Evolutionary conservation across 1,284 basidiomycete genomes (phyloP).

Genomic region (Naganishia liquefaciens): DNA sequence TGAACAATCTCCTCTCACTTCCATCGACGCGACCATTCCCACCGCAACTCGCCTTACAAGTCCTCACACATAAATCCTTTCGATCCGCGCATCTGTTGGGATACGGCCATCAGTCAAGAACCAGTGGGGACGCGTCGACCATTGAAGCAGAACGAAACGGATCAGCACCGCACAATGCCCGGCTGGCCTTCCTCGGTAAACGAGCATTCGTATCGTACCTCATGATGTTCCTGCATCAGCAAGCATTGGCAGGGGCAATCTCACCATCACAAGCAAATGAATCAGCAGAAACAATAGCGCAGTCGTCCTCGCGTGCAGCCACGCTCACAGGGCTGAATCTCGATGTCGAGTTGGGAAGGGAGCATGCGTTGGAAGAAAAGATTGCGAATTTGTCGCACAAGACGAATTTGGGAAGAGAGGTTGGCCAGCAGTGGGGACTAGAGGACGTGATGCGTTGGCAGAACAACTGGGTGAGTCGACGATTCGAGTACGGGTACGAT

Average conservation of each 20-base stretch:
- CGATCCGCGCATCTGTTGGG: slow-evolving; percentile 45
- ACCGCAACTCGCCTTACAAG: slow-evolving; percentile 49
- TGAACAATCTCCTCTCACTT: slow-evolving; percentile 46
- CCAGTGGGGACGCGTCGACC: background rate
- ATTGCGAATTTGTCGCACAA: slow-evolving; percentile 44
- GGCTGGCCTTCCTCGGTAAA: slow-evolving; percentile 50
- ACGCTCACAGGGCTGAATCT: slow-evolving; percentile 39
- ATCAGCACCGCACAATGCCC: slow-evolving; percentile 45
- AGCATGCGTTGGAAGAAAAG: slow-evolving; percentile 39
- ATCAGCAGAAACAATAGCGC: slow-evolving; percentile 18
- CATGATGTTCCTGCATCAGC: slow-evolving; percentile 49
- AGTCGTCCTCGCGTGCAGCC: slow-evolving; percentile 5
- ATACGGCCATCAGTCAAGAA: slow-evolving; percentile 27
- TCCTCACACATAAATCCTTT: slow-evolving; percentile 53
- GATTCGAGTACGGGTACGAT: background rate
- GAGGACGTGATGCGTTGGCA: slow-evolving; percentile 49
- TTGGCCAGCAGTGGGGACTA: slow-evolving; percentile 46
- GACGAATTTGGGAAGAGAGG: slow-evolving; percentile 45
- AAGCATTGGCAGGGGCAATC: slow-evolving; percentile 15
- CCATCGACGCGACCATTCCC: slow-evolving; percentile 45
- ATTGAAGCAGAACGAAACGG: slow-evolving; percentile 27
- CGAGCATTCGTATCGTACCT: slow-evolving; percentile 48
- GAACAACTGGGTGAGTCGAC: slow-evolving; percentile 46
- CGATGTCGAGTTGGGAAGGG: slow-evolving; percentile 32
- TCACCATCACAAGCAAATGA: slow-evolving; percentile 8